Percentiles rank a stretch among this genome's conserved stretches.
These are phyloP conservation scores for Aureobasidium sp. DNA, from an alignment of 2,329 filamentous ascomycete species.

Conservation along the genomic window DNA sequence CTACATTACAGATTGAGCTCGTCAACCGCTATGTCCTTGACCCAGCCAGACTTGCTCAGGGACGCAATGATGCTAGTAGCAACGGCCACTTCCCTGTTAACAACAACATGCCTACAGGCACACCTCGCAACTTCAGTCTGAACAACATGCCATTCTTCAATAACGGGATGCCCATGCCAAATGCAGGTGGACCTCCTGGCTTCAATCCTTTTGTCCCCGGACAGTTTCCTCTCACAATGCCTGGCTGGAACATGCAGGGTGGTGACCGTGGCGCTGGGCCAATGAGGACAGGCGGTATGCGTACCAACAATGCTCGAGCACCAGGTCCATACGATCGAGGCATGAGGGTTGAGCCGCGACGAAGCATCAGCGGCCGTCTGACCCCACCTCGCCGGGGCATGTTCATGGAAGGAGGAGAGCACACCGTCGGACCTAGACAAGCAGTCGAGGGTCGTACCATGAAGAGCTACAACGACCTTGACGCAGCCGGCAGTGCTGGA, in stretches of 20 bases:
- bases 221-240: constrained; percentile 11
- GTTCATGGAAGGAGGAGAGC: constrained; percentile 64
- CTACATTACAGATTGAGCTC: constrained; percentile 59
- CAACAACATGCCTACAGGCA: constrained; percentile 58
- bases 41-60: constrained; percentile 87
- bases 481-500: constrained; percentile 51
- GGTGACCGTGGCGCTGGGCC: constrained; percentile 29
- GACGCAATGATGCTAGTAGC: constrained; percentile 84
- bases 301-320: constrained; percentile 18
- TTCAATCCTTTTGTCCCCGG: constrained; percentile 16
- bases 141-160: constrained; percentile 33
- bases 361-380: constrained; percentile 38
- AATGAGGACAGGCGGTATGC: constrained; percentile 32
- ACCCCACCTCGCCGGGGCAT: constrained; percentile 46
- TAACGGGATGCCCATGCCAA: constrained; percentile 5
- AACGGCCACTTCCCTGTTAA: constrained; percentile 88
- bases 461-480: constrained; percentile 95
- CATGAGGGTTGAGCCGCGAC: constrained; percentile 53
- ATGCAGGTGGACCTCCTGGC: constrained; percentile 1
- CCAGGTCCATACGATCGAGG: constrained; percentile 24
- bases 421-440: constrained; percentile 73
- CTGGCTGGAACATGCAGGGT: constrained; percentile 22
- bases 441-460: constrained; percentile 86
- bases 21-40: constrained; percentile 94
- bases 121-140: constrained; percentile 85